Conservation (phyloP, 768 basidiomycete species). For the Auricularia auricula-judae region DNA sequence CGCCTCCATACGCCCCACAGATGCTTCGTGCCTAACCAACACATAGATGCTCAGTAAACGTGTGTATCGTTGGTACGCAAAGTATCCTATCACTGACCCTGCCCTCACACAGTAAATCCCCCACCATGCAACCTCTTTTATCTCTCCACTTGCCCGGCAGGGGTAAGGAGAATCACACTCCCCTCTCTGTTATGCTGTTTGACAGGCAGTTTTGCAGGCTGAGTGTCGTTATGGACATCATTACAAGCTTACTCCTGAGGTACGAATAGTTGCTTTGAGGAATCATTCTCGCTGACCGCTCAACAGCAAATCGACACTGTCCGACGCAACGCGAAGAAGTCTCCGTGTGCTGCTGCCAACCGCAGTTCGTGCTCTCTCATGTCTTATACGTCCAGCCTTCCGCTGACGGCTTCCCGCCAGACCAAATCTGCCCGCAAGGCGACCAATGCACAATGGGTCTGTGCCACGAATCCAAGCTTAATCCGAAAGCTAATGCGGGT, state of each 20-base stretch:
- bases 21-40: not conserved
- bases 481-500: too few species aligned
- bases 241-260: constrained; percentile 24
- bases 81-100: not conserved
- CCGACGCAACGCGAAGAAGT: not conserved
- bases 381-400: too few species aligned
- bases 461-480: not conserved
- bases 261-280: not conserved
- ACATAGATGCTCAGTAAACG: not conserved
- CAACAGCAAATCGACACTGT: not conserved
- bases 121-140: constrained; percentile 83
- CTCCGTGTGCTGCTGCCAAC: not conserved
- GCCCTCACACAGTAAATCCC: constrained; percentile 46
- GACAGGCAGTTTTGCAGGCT: constrained; percentile 12
- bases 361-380: not conserved
- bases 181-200: too few species aligned
- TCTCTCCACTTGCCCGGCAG: constrained; percentile 73
- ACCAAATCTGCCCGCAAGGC: not conserved
- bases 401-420: not conserved
- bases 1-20: not conserved
- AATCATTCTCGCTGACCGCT: not conserved
- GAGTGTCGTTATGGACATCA: constrained; percentile 80
- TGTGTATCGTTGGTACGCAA: not conserved
- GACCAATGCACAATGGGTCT: not conserved
- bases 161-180: constrained; percentile 17